Conservation (phyloP, 495 filamentous ascomycete genomes). For the Xylaria curta region DNA sequence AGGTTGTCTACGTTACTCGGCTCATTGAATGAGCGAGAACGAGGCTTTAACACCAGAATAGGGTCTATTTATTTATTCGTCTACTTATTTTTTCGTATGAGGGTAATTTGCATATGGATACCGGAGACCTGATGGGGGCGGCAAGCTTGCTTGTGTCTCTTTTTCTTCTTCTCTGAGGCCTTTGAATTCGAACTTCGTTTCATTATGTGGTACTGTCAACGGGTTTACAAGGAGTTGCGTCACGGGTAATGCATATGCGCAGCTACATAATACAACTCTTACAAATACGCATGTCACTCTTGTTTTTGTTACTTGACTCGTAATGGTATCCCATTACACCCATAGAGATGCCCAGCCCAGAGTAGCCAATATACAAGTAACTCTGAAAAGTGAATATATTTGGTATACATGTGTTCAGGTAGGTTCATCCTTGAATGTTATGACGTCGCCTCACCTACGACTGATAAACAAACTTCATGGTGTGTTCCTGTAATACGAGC, state of each 20-base stretch:
- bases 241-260: constrained; percentile 4
- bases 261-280: constrained; percentile 17
- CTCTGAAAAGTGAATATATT: not conserved
- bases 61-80: not conserved
- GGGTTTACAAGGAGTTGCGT: constrained; percentile 6
- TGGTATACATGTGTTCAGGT: not conserved
- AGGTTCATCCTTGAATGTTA: not conserved
- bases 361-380: not conserved
- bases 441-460: not conserved
- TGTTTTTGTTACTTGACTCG: not conserved
- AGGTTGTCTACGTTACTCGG: constrained; percentile 21
- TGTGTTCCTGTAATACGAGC: not conserved
- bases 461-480: not conserved
- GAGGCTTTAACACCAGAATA: not conserved
- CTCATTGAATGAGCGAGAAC: constrained; percentile 22
- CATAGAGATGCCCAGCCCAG: not conserved
- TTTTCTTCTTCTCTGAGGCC: not conserved
- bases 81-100: constrained; percentile 10
- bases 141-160: not conserved
- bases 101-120: constrained; percentile 27
- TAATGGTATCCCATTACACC: not conserved
- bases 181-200: constrained; percentile 2
- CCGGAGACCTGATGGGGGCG: not conserved
- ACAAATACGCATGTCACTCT: not conserved
- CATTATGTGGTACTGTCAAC: not conserved